Base-by-base conservation (phyloP, 2,329 filamentous ascomycete species). In the Trichoderma sp. region DNA sequence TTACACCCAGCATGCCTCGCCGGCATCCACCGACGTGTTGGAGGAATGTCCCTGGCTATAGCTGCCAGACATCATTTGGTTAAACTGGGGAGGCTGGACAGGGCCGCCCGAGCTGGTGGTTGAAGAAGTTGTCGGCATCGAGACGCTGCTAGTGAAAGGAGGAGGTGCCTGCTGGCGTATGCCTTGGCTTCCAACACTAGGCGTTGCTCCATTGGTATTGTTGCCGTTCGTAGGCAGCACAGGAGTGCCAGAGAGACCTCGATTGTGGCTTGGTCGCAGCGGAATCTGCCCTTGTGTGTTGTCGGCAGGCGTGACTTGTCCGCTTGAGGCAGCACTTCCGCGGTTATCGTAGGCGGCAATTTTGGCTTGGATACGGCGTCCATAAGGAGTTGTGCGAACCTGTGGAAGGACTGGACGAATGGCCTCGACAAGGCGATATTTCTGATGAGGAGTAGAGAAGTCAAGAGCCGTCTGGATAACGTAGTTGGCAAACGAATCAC, bases 401-500 rank as follows among this genome's bases (percentile, higher is more conserved):
- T 89, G 86, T 4, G 93, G 92, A 51, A 98, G 85, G 73, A 97
- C 91, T 1, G 95, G 94, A 51, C 94, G 93, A 77, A 98, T 94
- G 43, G 88, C 87, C 73, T 98, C 94, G 60, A 97, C 91, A 57
- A 99, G 87, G 61, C 89, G 89, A 72, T 87, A 84, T 83, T 95
- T 94, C 80, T 90, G 91, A 34, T 90, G 86, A 7, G 88, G 86
- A 70, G 94, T 93, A 14, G 93, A 89, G 78, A 93, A 95, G 77
- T 97, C 95, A 76, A 97, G 88, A 32, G 96, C 95, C 51, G 96
- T 99, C 86, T 99, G 96, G 51, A 99, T 93, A 75, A 99, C 96
- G 78, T 99, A 99, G 84, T 99, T 99, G 81, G 94, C 96, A 79
- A 93, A 99, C 0, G 92, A 94, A 82, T 99, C 96, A 56, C 94